These are phyloP conservation scores for Candida boleticola DNA, from an alignment of 805 yeast species.

Conservation along the genomic window DNA sequence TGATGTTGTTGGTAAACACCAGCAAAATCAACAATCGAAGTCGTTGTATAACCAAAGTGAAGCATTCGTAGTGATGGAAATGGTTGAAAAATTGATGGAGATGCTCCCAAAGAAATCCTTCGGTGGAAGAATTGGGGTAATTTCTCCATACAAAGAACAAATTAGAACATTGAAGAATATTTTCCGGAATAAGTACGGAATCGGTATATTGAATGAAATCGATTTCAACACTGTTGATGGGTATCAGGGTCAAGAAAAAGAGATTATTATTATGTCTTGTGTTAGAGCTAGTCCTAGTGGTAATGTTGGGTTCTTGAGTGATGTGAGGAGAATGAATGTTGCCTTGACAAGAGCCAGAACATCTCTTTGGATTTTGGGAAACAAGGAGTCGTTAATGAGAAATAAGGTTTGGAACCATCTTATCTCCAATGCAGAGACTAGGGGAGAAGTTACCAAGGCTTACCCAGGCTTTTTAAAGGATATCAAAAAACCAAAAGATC, in stretches of 20 bases:
- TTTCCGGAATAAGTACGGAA: slow-evolving; percentile 64
- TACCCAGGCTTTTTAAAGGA: slow-evolving; percentile 33
- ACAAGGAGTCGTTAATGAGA: slow-evolving; percentile 57
- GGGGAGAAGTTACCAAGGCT: slow-evolving; percentile 38
- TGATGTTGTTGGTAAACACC: slow-evolving; percentile 61
- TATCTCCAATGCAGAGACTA: slow-evolving; percentile 58
- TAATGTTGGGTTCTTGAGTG: slow-evolving; percentile 84
- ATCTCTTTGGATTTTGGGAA: slow-evolving; percentile 91
- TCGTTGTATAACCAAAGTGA: slow-evolving; percentile 74
- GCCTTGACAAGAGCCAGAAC: slow-evolving; percentile 92
- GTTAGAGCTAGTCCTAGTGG: slow-evolving; percentile 78
- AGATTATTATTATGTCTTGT: slow-evolving; percentile 89
- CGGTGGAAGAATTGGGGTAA: slow-evolving; percentile 77
- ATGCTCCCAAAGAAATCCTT: slow-evolving; percentile 52
- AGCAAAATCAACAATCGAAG: slow-evolving; percentile 58
- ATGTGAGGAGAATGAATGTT: slow-evolving; percentile 93
- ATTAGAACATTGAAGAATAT: slow-evolving; percentile 53
- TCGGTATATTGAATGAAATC: slow-evolving; percentile 57
- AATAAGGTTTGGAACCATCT: slow-evolving; percentile 75
- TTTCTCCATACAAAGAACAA: slow-evolving; percentile 95
- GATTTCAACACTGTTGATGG: slow-evolving; percentile 97
- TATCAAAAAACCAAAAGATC: neutral
- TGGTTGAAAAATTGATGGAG: slow-evolving; percentile 51
- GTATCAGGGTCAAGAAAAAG: slow-evolving; percentile 97
- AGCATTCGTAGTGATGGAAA: slow-evolving; percentile 67